Base-by-base conservation (phyloP, 1,284 basidiomycete genomes). In the Cystobasidium sp. region DNA sequence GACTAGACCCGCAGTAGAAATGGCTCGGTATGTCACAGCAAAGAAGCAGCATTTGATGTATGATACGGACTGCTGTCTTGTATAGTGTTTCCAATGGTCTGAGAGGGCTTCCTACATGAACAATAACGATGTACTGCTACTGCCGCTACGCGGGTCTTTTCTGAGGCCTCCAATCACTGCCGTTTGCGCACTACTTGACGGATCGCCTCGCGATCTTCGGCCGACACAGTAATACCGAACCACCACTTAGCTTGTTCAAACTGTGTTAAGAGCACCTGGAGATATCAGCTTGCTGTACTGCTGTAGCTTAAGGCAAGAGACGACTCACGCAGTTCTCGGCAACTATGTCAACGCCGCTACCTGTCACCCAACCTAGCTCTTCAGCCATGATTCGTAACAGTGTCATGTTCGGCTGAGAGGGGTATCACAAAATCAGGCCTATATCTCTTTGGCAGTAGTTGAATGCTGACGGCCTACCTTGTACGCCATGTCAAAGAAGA, bases 401-500 rank as follows among this genome's bases (percentile, higher is more conserved):
- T 14, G 68, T 69, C 68, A 69, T 59, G 14, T 31, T 41, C 4
- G 68, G 68, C 68, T 69, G 58, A 3, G 3, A 43, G 0, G 3
- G 22, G 12, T 20, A 16, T 6, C 18, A 51, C 5, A 44, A 24
- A 12, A 56, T 68, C 55, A 31, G 31, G 4, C 55, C 39, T 18
- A 24, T 12, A 22, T 22, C 31, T 9, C 12, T 51, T n/a, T 37
- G 9, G 22, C 46, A 9, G 55, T 16, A 5, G 7, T 14, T 51
- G 12, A 46, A 9, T 7, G 41, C 8, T 16, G 22, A 7, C 6
- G 6, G 22, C 66, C 9, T 14, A 69, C 68, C 55, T 69, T 69
- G 55, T 69, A 69, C 16, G 55, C 55, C 68, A 69, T 69, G 22
- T 69, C 68, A 20, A 69, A 61, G 58, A 69, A 69, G 56, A 69